A percentile compares a stretch with the other conserved stretches of the same genome.
These are phyloP conservation scores for Ophiostoma ulmi DNA, from an alignment of 2,329 filamentous ascomycete species.

Conservation along the genomic window DNA sequence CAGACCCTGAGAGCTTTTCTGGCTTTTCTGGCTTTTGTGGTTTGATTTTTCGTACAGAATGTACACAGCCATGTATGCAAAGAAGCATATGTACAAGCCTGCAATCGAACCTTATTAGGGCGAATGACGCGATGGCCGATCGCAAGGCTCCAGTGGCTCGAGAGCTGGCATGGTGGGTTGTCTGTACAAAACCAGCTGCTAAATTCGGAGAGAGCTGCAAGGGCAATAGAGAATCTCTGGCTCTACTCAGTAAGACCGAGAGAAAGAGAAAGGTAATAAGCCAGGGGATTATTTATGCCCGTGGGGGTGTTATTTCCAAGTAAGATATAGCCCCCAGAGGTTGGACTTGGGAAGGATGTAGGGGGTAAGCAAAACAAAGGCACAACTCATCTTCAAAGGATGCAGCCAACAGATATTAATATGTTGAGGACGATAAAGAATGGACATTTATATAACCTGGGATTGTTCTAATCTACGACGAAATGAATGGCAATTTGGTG, in stretches of 20 bases:
- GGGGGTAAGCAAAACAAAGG: neutral
- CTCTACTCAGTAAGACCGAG: neutral
- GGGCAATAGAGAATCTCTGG: neutral
- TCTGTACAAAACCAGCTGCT: neutral
- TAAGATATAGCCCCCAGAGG: neutral
- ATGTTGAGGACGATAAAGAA: neutral
- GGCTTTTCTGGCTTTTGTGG: neutral
- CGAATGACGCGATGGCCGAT: constrained; percentile 14
- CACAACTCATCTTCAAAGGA: neutral
- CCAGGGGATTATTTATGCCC: neutral
- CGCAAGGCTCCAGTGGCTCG: constrained; percentile 15
- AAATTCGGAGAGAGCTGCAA: neutral
- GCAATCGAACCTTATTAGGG: constrained; percentile 13
- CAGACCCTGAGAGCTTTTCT: neutral
- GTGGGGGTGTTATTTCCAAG: neutral
- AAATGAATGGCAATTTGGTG: neutral
- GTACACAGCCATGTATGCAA: neutral
- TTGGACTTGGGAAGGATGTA: neutral
- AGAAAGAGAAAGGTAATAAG: neutral
- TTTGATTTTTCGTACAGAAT: neutral
- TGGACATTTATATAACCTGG: too few relatives aligned
- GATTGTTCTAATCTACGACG: too few relatives aligned
- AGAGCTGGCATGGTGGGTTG: neutral
- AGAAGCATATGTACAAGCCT: neutral
- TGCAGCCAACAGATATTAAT: neutral